These are phyloP conservation scores for Knoxia roxburghii DNA, from an alignment of 257 asterid species.

Conservation along the genomic window DNA sequence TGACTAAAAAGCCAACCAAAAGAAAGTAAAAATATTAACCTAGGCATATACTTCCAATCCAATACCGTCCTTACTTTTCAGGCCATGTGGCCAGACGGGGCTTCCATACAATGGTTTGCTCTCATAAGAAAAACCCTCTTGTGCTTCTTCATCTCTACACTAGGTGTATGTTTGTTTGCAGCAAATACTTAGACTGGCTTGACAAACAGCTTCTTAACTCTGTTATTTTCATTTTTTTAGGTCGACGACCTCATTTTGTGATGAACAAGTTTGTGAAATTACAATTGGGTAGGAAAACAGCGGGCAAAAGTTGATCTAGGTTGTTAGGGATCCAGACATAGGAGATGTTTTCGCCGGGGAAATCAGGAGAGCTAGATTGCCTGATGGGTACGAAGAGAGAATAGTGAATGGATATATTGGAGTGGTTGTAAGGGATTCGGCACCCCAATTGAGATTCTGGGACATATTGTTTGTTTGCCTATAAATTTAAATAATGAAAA, in stretches of 20 bases:
- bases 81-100: too few relatives aligned
- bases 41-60: too few relatives aligned
- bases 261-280: conserved; percentile 8
- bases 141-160: too few relatives aligned
- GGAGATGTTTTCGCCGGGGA: conserved; percentile 17
- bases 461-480: too few relatives aligned
- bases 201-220: conserved; percentile 11
- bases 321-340: conserved; percentile 19
- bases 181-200: conserved; percentile 16
- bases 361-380: conserved; percentile 5
- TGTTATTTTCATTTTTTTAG: conserved; percentile 17
- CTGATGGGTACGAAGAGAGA: conserved; percentile 20
- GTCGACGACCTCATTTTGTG: conserved; percentile 1
- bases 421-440: conserved; percentile 19
- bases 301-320: conserved; percentile 16
- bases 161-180: too few relatives aligned
- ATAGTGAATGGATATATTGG: conserved; percentile 5
- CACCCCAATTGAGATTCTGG: conserved; percentile 21
- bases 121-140: too few relatives aligned
- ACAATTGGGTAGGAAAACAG: conserved; percentile 14
- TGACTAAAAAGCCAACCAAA: too few relatives aligned
- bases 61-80: too few relatives aligned
- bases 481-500: too few relatives aligned
- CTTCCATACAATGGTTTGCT: too few relatives aligned
- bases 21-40: too few relatives aligned